Evolutionary conservation across 1,284 basidiomycete genomes (phyloP), one percentile per base, ranked within the genome.

Genomic region (Wolfiporia cocos): DNA sequence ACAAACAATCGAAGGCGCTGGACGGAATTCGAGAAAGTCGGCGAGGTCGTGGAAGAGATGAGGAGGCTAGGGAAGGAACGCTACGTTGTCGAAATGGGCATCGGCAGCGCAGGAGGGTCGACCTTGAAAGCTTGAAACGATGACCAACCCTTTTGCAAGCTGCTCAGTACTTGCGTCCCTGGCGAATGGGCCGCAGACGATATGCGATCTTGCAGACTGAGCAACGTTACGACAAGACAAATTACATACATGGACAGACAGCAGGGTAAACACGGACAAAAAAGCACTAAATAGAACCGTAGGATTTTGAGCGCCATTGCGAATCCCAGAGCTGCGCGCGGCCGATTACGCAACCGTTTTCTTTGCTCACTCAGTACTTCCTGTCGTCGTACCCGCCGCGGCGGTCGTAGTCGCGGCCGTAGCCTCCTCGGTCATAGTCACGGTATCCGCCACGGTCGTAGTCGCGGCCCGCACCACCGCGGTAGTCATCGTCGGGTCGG

Each of bases 11-110:
- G 29, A 15, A n/a, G 23, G 32, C 14, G 17, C 17, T 79, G 77
- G 78, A 50, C 53, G 4, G 83, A 87, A 56, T 67, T 86, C 48
- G 72, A 81, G 53, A 86, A 83, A 59, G 71, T 86, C 2, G 76
- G 77, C 0, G 78, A 86, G 50, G 79, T 82, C 0, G 68, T 86
- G 3, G 76, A 80, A 34, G 78, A 78, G 62, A 78, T 87, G 78
- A 68, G 66, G 39, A 60, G 59, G 41, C 57, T 77, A 9, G 77
- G 77, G 3, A 66, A 77, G 34, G 78, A 81, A 47, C 59, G 65
- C 33, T 71, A 72, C 49, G 65, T 86, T 11, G 63, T 77, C 5
- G 74, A 82, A 50, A 74, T 83, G 64, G 83, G 84, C 0, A 78
- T 86, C 24, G 82, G 83, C 9, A 74, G 65, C 44, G 51, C 47